These are phyloP conservation scores for Podila verticillata DNA, from an alignment of 192 early-diverging fungal genomes.

Conservation along the genomic window DNA sequence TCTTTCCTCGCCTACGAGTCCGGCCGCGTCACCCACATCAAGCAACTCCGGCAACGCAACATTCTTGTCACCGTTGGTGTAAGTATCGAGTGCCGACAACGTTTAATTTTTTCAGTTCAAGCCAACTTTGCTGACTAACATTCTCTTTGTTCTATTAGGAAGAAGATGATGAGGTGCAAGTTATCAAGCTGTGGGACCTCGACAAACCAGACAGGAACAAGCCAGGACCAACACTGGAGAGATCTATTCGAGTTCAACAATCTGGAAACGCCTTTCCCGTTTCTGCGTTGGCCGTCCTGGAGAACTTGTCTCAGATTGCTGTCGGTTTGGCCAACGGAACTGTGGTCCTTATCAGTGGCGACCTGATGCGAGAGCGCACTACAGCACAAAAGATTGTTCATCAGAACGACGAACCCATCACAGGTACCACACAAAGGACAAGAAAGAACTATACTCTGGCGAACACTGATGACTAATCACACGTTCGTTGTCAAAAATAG, in stretches of 20 bases:
- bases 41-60: slow-evolving; percentile 81
- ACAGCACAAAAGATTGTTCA: slow-evolving; percentile 85
- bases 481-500: slow-evolving; percentile 32
- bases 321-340: slow-evolving; percentile 93
- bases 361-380: slow-evolving; percentile 79
- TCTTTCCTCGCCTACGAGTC: slow-evolving; percentile 71
- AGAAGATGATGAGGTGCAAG: slow-evolving; percentile 58
- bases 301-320: slow-evolving; percentile 87
- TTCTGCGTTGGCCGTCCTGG: slow-evolving; percentile 77
- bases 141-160: slow-evolving; percentile 49
- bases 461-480: too few relatives aligned
- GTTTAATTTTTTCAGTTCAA: too few relatives aligned
- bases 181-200: slow-evolving; percentile 86
- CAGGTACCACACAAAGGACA: slow-evolving; percentile 60
- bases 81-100: slow-evolving; percentile 32
- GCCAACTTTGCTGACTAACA: too few relatives aligned
- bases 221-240: slow-evolving; percentile 62
- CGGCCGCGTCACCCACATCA: slow-evolving; percentile 83
- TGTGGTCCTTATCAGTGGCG: slow-evolving; percentile 84
- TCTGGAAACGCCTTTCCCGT: slow-evolving; percentile 74
- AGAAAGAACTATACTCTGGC: too few relatives aligned
- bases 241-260: slow-evolving; percentile 76
- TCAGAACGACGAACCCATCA: slow-evolving; percentile 86
- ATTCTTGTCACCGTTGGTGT: slow-evolving; percentile 84
- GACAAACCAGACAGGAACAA: slow-evolving; percentile 66